A percentile compares a stretch with the other conserved stretches of the same genome.
Conservation (phyloP, 2,329 filamentous ascomycete species). For the Myriosclerotinia duriaeana region DNA sequence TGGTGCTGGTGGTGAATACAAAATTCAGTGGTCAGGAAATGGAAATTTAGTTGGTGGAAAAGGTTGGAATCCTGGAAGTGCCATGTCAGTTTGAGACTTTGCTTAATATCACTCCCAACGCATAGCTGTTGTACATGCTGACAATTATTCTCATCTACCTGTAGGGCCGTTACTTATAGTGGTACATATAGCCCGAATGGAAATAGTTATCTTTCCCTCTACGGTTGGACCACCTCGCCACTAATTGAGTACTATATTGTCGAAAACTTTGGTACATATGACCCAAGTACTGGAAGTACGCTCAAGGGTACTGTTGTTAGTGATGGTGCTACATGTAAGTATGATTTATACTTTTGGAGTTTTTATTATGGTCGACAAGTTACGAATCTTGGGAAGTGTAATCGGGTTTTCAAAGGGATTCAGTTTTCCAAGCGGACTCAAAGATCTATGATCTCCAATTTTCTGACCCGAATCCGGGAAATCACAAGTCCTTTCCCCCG, state of each 20-base stretch:
- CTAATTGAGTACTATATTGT: conserved; percentile 51
- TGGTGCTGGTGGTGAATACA: conserved; percentile 51
- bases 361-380: too few species aligned
- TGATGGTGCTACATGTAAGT: conserved; percentile 53
- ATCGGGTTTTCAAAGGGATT: too few species aligned
- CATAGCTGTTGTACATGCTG: not conserved
- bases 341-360: not conserved
- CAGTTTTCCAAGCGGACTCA: too few species aligned
- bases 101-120: not conserved
- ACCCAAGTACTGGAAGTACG: conserved; percentile 49
- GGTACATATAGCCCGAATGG: conserved; percentile 45
- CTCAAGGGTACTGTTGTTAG: conserved; percentile 51
- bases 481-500: too few species aligned
- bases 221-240: conserved; percentile 51
- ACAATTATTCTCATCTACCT: not conserved
- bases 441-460: too few species aligned
- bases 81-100: conserved; percentile 24
- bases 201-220: conserved; percentile 55
- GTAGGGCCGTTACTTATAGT: conserved; percentile 44
- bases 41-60: conserved; percentile 51
- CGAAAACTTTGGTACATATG: conserved; percentile 53
- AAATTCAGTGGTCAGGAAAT: conserved; percentile 50
- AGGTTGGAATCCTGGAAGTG: conserved; percentile 48
- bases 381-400: too few species aligned
- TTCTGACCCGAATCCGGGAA: too few species aligned